phyloP scores from a whole-genome alignment of 495 filamentous ascomycete genomes.

The Bacidia rubella region DNA sequence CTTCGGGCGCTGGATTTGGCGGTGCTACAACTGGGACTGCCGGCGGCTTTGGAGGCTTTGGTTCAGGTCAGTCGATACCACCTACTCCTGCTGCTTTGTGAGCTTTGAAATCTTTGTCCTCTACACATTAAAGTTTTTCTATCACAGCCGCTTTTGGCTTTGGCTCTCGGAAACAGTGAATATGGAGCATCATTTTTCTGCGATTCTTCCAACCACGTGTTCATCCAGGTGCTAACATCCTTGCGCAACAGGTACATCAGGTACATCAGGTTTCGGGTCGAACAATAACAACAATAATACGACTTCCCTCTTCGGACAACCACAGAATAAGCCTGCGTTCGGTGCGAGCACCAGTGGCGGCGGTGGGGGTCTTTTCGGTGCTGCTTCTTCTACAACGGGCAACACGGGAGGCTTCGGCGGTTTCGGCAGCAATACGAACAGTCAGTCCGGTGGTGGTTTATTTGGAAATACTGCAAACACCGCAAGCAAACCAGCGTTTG shows the following conservation, averaged over 20 bases:
- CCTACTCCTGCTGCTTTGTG: too few relatives aligned
- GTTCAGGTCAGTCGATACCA: conserved; percentile 30
- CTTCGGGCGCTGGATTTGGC: conserved; percentile 31
- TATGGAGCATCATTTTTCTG: neutral
- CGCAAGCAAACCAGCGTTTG: conserved; percentile 28
- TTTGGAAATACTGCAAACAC: conserved; percentile 29
- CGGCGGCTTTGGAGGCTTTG: conserved; percentile 34
- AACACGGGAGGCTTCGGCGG: conserved; percentile 40
- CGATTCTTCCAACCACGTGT: too few relatives aligned
- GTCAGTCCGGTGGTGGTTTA: conserved; percentile 31
- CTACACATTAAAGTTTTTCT: conserved; percentile 24
- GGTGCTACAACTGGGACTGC: conserved; percentile 27
- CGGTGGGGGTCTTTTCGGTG: conserved; percentile 32
- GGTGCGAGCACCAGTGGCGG: conserved; percentile 27
- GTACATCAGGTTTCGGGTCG: conserved; percentile 36
- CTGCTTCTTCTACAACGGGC: conserved; percentile 28
- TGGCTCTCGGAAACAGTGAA: neutral
- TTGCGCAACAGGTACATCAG: neutral
- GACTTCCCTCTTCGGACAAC: conserved; percentile 23
- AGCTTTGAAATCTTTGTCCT: conserved; percentile 11
- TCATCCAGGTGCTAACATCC: too few relatives aligned
- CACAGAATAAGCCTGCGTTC: conserved; percentile 26
- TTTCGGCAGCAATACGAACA: conserved; percentile 37
- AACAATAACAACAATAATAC: conserved; percentile 21
- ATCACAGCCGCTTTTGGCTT: conserved; percentile 14